Base-by-base conservation (phyloP, 371 early-diverging fungal genomes). In the Encephalitozoon cuniculi region DNA sequence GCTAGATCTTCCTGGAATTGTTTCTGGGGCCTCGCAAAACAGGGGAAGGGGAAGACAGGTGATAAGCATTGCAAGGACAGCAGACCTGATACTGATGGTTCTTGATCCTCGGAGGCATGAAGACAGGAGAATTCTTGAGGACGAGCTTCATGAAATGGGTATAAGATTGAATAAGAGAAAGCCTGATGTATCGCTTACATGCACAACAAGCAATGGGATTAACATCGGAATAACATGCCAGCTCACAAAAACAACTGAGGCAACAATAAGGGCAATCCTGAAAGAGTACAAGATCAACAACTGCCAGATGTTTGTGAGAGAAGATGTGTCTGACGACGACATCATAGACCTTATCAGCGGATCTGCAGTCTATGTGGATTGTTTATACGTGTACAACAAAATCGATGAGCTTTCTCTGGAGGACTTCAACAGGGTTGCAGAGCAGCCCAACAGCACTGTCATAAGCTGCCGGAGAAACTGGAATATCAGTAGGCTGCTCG, bases 1-100 rank as follows among this genome's bases (percentile, higher is more conserved):
- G 25, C 66, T 83, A 25, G 83, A 83, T 66, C 67, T 83, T 2
- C 83, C 83, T 18, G 83, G 83, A 18, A 83, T 83, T 65, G 76
- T 83, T 52, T 73, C 71, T 46, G 83, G 83, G 23, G 83, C 83
- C 25, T 71, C 81, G n/a, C 75, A 74, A 18, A 81, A 81, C 40
- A 66, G 73, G 59, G 83, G 83, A 51, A 73, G 83, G 46, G 83
- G 83, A 23, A 76, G 64, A 32, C 83, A 83, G 43, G 80, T 83
- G 8, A 83, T 83, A 51, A 74, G 77, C 25, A 74, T 80, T 32
- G 80, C 80, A 44, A 76, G 79, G 39, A 83, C 83, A 4, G 78
- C 81, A 34, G 72, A 79, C 46, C 67, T 83, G 23, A 83, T 83
- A 23, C 9, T 77, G 32, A 71, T 83, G 41, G 77, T 83, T 30